phyloP scores from a whole-genome alignment of 768 basidiomycete species.

The Trametes sanguinea region DNA sequence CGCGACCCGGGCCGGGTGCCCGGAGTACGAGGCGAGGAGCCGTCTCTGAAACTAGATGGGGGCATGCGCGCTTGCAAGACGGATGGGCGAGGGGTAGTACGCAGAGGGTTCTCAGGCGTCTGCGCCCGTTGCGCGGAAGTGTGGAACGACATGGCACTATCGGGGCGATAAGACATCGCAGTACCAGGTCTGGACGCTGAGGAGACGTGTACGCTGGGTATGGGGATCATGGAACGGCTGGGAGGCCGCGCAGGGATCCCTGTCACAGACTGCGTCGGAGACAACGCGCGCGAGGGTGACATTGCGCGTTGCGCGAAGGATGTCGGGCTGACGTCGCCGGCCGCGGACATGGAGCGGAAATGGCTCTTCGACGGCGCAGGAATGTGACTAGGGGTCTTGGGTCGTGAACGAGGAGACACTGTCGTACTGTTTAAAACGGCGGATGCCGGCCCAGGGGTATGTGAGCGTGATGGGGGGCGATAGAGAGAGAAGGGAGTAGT shows the following conservation, averaged over 20 bases:
- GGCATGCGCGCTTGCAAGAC: slow-evolving; percentile 48
- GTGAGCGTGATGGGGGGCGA: slow-evolving; percentile 56
- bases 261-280: slow-evolving; percentile 51
- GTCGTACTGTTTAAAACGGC: slow-evolving; percentile 12
- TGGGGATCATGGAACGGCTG: slow-evolving; percentile 81
- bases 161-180: slow-evolving; percentile 67
- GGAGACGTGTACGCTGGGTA: slow-evolving; percentile 70
- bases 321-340: slow-evolving; percentile 44
- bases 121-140: slow-evolving; percentile 53
- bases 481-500: slow-evolving; percentile 49
- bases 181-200: slow-evolving; percentile 72
- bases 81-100: slow-evolving; percentile 49
- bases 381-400: slow-evolving; percentile 80
- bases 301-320: slow-evolving; percentile 60
- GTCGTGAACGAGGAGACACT: slow-evolving; percentile 64
- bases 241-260: slow-evolving; percentile 66
- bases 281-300: slow-evolving; percentile 67
- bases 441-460: slow-evolving; percentile 46
- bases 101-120: slow-evolving; percentile 66
- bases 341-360: slow-evolving; percentile 50
- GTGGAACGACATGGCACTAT: slow-evolving; percentile 52
- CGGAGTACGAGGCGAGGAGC: slow-evolving; percentile 52
- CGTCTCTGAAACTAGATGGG: slow-evolving; percentile 78
- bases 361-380: slow-evolving; percentile 57
- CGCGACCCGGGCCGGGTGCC: slow-evolving; percentile 66